Evolutionary conservation across 495 filamentous ascomycete genomes (phyloP).

Genomic region (Acidomyces sp.): DNA sequence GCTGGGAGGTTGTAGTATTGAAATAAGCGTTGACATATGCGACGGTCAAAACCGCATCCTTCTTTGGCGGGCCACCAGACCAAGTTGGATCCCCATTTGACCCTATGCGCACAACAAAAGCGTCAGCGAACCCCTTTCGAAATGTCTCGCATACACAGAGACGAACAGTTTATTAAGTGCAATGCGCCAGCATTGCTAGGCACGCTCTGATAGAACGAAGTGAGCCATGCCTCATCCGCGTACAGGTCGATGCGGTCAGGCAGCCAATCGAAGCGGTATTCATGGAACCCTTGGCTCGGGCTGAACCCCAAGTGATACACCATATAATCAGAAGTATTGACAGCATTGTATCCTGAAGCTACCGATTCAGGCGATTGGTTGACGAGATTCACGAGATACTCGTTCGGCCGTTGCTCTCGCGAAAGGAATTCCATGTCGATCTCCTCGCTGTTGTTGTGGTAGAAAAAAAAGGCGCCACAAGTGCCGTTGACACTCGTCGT

Average conservation of each 20-base stretch:
- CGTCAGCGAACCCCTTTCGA: no score
- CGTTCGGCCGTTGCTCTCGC: slow-evolving; percentile 31
- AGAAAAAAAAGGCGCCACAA: slow-evolving; percentile 71
- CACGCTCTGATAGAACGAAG: slow-evolving; percentile 41
- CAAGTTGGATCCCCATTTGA: slow-evolving; percentile 58
- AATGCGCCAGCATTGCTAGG: slow-evolving; percentile 48
- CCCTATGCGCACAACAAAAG: no score
- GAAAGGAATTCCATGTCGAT: slow-evolving; percentile 44
- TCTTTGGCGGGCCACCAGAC: slow-evolving; percentile 52
- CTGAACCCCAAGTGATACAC: slow-evolving; percentile 46
- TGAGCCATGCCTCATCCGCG: slow-evolving; percentile 43
- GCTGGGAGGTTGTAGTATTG: slow-evolving; percentile 39
- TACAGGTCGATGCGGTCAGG: slow-evolving; percentile 48
- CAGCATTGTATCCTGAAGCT: slow-evolving; percentile 42
- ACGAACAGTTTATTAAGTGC: slow-evolving; percentile 60
- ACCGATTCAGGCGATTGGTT: slow-evolving; percentile 47
- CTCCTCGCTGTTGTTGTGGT: slow-evolving; percentile 63
- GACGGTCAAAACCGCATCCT: slow-evolving; percentile 47
- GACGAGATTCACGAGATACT: slow-evolving; percentile 55
- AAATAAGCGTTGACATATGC: slow-evolving; percentile 65
- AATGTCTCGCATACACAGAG: no score
- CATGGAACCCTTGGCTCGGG: slow-evolving; percentile 48
- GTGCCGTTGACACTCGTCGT: slow-evolving; percentile 46
- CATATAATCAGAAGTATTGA: slow-evolving; percentile 40
- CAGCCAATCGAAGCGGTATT: slow-evolving; percentile 69